Base-by-base conservation (phyloP, 768 basidiomycete species). In the Suillus sp. region DNA sequence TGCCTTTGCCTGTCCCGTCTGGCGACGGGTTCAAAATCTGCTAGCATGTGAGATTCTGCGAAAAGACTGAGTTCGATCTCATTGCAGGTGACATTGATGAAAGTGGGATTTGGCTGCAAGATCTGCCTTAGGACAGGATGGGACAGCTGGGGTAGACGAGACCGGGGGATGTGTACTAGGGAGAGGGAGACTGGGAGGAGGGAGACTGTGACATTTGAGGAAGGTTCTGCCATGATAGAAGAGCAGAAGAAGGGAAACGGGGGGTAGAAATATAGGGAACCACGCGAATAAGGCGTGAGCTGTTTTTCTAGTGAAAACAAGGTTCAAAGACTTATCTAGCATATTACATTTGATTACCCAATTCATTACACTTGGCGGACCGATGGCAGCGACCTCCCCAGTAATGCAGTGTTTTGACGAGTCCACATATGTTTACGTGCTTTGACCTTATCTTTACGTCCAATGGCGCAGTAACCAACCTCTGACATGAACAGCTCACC, bases 61-160 rank as follows among this genome's bases (percentile, higher is more conserved):
- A 92, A 91, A 57, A 91, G 76, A 72, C 84, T 85, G 74, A 93
- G 87, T 74, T 93, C 91, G 66, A 92, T 83, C 66, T 90, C 84
- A 72, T 93, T 93, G 77, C 84, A 89, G 59, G 89, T 90, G 62
- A 92, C 81, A 69, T 87, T 91, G 71, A 92, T 81, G 72, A 92
- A 92, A 7, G 82, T 80, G 18, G 88, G 86, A 64, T 78, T 79
- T 2, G 88, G 87, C 57, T 84, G 84, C 60, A 92, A 84, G 62
- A 92, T 84, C 73, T 89, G 88, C 64, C 83, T 83, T 66, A 93
- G 81, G 72, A 92, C 72, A 34, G 84, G 84, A 66, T 86, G 83
- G 10, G 83, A 83, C 60, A 90, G 79, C 2, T 80, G 77, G 32
- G 80, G 71, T 18, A 91, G 82, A 59, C 89, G 85, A n/a, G 83